phyloP scores from a whole-genome alignment of 192 early-diverging fungal species.

The Gryganskiella cystojenkinii region DNA sequence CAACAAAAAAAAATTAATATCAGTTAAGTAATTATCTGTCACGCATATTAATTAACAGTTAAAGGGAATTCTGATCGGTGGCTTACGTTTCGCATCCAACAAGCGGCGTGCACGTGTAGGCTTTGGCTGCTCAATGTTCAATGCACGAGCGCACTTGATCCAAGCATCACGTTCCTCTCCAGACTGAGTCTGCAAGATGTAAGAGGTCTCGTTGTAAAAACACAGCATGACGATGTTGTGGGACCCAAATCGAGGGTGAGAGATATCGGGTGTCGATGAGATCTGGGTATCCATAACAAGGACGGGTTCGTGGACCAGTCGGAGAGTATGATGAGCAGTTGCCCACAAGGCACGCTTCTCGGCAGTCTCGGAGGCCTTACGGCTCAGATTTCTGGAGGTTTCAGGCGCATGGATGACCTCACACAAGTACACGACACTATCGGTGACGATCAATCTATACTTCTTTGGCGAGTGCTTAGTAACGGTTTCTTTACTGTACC shows the following conservation, averaged over 20 bases:
- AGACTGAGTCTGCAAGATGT: slow-evolving; percentile 33
- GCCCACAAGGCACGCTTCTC: neutral
- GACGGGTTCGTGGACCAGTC: slow-evolving; percentile 35
- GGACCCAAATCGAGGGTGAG: slow-evolving; percentile 17
- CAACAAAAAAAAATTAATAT: no score
- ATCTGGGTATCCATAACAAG: slow-evolving; percentile 36
- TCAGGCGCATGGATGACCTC: slow-evolving; percentile 11
- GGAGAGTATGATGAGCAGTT: neutral
- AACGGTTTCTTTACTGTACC: neutral
- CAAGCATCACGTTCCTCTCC: slow-evolving; percentile 32
- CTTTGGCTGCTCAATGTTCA: slow-evolving; percentile 40
- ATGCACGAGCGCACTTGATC: slow-evolving; percentile 18
- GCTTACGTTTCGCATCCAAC: slow-evolving; percentile 32
- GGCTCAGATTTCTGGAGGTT: neutral
- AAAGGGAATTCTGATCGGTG: no score
- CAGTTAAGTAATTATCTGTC: no score
- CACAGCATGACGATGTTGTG: slow-evolving; percentile 47
- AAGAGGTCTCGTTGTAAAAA: slow-evolving; percentile 43
- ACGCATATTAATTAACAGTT: no score
- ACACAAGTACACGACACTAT: slow-evolving; percentile 33
- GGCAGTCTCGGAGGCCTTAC: neutral
- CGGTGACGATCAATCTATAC: slow-evolving; percentile 29
- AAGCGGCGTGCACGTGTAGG: slow-evolving; percentile 37
- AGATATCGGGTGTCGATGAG: slow-evolving; percentile 36
- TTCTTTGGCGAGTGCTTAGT: slow-evolving; percentile 9